Evolutionary conservation across 2,329 filamentous ascomycete species (phyloP).

Genomic region (Nemania sp.): DNA sequence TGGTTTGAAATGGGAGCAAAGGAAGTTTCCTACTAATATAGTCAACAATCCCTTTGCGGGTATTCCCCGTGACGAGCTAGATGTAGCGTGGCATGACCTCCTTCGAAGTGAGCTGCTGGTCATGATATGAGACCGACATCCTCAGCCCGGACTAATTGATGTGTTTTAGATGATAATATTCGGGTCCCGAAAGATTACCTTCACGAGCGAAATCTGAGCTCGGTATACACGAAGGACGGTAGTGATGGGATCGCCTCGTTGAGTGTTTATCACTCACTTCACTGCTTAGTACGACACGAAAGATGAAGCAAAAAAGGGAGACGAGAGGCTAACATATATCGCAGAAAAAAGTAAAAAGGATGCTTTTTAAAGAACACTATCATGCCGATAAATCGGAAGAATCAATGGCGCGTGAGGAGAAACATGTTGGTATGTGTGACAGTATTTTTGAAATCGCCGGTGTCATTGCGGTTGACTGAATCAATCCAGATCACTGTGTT

Average conservation of each 20-base stretch:
- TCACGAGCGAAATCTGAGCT: constrained; percentile 14
- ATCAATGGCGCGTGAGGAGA: constrained; percentile 11
- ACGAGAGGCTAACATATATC: not conserved
- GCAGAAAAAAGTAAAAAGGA: constrained; percentile 17
- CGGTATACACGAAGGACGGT: constrained; percentile 17
- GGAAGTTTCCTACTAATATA: constrained; percentile 13
- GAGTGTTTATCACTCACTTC: constrained; percentile 14
- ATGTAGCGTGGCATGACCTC: constrained; percentile 17
- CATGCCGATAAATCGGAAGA: constrained; percentile 4
- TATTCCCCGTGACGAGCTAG: constrained; percentile 8
- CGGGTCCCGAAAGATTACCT: constrained; percentile 12
- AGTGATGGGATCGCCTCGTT: constrained; percentile 15
- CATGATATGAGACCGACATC: not conserved
- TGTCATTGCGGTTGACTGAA: not conserved
- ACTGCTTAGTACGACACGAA: constrained; percentile 6
- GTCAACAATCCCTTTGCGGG: constrained; percentile 16
- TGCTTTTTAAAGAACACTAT: constrained; percentile 20
- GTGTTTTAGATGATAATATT: constrained; percentile 14
- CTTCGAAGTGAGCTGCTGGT: constrained; percentile 2
- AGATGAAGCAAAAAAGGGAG: not conserved
- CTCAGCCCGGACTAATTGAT: not conserved
- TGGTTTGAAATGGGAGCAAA: constrained; percentile 13
- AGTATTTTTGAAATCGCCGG: not conserved
- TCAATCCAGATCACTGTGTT: constrained; percentile 14
- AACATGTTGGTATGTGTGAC: constrained; percentile 9